A percentile compares a stretch with the other conserved stretches of the same genome.
Evolutionary conservation across 768 basidiomycete species (phyloP).

Genomic region (Cubamyces sp.): DNA sequence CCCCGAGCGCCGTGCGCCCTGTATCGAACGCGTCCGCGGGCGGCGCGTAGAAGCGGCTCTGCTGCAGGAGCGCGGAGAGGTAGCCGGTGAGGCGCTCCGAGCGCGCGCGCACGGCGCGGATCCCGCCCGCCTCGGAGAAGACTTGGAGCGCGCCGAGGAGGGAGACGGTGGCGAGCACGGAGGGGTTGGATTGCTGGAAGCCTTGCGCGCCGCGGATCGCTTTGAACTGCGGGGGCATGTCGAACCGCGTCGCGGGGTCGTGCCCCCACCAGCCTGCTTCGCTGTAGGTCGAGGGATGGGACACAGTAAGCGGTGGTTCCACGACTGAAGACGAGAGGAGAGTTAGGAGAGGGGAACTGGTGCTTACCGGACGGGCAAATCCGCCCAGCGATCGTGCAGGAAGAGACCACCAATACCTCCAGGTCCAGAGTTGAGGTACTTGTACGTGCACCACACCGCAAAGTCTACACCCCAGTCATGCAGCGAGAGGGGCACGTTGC

Average conservation of each 20-base stretch:
- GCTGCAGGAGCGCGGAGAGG: slow-evolving; percentile 65
- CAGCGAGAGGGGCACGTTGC: slow-evolving; percentile 87
- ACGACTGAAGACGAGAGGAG: too few relatives aligned
- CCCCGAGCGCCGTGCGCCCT: slow-evolving; percentile 43
- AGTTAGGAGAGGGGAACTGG: slow-evolving; percentile 1
- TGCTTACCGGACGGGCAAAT: slow-evolving; percentile 55
- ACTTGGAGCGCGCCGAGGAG: slow-evolving; percentile 83
- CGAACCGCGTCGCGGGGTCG: slow-evolving; percentile 82
- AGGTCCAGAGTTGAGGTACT: slow-evolving; percentile 95
- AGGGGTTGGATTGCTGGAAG: slow-evolving; percentile 96
- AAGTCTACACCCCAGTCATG: slow-evolving; percentile 97
- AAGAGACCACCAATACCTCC: slow-evolving; percentile 97
- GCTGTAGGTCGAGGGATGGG: slow-evolving; percentile 53
- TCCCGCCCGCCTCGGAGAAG: slow-evolving; percentile 80
- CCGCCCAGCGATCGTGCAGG: slow-evolving; percentile 83
- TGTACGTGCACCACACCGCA: slow-evolving; percentile 99
- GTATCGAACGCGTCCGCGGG: slow-evolving; percentile 24
- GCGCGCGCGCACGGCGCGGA: slow-evolving; percentile 67
- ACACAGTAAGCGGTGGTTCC: too few relatives aligned
- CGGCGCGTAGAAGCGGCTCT: slow-evolving; percentile 67
- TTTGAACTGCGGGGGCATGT: slow-evolving; percentile 83
- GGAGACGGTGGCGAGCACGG: slow-evolving; percentile 75
- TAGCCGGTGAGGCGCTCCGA: slow-evolving; percentile 70
- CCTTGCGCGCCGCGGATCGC: slow-evolving; percentile 91
- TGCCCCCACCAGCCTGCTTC: slow-evolving; percentile 99